Evolutionary conservation across 768 basidiomycete species (phyloP), one percentile per base, ranked within the genome.

Genomic region (Ephemerocybe angulata): DNA sequence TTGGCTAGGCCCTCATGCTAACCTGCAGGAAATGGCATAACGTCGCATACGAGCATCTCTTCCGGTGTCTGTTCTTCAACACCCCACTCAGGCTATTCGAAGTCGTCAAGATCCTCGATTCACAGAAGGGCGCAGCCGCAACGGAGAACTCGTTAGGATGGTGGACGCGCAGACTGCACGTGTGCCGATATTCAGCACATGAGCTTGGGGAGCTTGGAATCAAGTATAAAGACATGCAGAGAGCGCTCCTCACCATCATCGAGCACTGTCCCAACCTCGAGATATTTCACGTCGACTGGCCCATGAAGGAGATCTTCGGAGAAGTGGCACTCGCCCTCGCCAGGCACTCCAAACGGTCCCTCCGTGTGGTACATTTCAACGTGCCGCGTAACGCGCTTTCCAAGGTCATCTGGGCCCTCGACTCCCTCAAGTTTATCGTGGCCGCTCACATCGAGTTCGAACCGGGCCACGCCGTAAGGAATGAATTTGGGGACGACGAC

Each of bases 161-260:
- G 84, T 87, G 85, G 82, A 80, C 85, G 0, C 77, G 77, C 30
- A 76, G 87, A n/a, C 70, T 91, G n/a, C 88, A 91, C 52, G 71
- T 90, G 27, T 76, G 79, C 2, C 78, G 82, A 8, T 82, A 79
- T 65, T 73, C 54, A 4, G 38, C 37, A 3, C 19, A 19, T 17
- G 47, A 50, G 40, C 33, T 55, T 30, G 48, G 50, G 27, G 40
- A 50, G 27, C 17, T 55, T 13, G 72, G 69, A 4, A 66, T 73
- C 2, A 75, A 76, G 5, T 70, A 80, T 61, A 71, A 77, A 10
- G 75, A 81, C 29, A 71, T 84, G 25, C 78, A 84, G 61, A 70
- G 72, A 24, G 77, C 83, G 0, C 73, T 91, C 21, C 69, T 81
- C 8, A 74, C 80, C 25, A 75, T 89, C 53, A 78, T 90, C 29